Evolutionary conservation across 2,329 filamentous ascomycete species (phyloP).

Genomic region (Fusarium longipes): DNA sequence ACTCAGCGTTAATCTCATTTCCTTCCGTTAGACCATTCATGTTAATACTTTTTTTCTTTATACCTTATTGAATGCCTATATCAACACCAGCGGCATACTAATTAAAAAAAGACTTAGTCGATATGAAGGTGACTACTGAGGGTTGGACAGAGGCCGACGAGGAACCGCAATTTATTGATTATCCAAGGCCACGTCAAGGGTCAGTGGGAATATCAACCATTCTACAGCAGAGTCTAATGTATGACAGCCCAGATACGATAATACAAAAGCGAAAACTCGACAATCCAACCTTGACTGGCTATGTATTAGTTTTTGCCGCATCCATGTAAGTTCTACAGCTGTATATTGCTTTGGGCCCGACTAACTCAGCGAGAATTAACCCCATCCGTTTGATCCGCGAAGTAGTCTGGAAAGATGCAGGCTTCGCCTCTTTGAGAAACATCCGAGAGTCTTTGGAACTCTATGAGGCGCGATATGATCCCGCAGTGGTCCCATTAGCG

Average conservation of each 20-base stretch:
- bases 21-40: background rate
- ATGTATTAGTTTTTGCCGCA: background rate
- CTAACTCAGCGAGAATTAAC: slow-evolving; percentile 26
- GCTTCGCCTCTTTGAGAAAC: slow-evolving; percentile 67
- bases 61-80: too few species aligned
- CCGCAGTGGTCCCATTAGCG: slow-evolving; percentile 56
- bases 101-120: too few species aligned
- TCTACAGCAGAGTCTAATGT: background rate
- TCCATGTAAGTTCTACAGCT: slow-evolving; percentile 3
- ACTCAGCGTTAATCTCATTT: background rate
- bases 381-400: slow-evolving; percentile 33
- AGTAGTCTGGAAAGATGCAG: slow-evolving; percentile 67
- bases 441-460: slow-evolving; percentile 63
- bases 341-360: background rate
- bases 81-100: background rate
- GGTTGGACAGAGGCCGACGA: background rate
- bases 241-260: background rate
- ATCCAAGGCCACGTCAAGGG: slow-evolving; percentile 17
- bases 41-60: background rate
- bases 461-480: slow-evolving; percentile 60
- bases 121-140: background rate
- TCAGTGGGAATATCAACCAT: background rate
- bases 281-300: slow-evolving; percentile 8
- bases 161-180: background rate
- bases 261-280: slow-evolving; percentile 2